phyloP scores from a whole-genome alignment of 2,329 filamentous ascomycete species.

The Fusarium sp. region DNA sequence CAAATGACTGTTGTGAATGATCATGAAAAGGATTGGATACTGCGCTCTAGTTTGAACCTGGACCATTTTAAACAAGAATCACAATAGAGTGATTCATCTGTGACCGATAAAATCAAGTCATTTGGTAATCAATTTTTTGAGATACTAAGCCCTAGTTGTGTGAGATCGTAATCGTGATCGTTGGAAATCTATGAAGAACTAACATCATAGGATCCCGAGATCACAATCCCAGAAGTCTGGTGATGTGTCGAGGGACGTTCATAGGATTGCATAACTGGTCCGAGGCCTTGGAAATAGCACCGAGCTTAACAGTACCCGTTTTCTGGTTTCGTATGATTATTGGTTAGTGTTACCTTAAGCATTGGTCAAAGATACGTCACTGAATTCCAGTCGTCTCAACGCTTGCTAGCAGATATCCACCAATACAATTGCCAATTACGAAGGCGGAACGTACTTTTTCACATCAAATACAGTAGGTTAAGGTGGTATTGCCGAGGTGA shows the following conservation, averaged over 20 bases:
- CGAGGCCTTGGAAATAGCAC: not conserved
- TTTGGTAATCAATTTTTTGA: not conserved
- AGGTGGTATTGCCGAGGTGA: too few relatives aligned
- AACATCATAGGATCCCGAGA: too few relatives aligned
- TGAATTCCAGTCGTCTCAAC: not conserved
- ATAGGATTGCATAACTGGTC: not conserved
- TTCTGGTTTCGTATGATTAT: not conserved
- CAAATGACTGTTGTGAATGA: not conserved
- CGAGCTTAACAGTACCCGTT: not conserved
- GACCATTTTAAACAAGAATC: not conserved
- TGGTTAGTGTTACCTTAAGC: not conserved
- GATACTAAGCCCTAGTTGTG: too few relatives aligned
- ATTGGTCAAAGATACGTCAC: not conserved
- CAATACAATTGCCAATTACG: not conserved
- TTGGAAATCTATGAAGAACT: not conserved
- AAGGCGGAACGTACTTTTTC: not conserved
- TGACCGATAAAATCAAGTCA: not conserved
- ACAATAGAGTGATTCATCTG: too few relatives aligned
- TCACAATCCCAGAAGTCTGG: not conserved
- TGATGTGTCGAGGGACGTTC: not conserved
- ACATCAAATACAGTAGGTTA: not conserved
- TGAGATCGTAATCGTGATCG: not conserved
- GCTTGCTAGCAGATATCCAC: not conserved
- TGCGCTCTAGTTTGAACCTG: not conserved
- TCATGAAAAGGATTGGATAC: not conserved